These are phyloP conservation scores for Termitomyces sp. DNA, from an alignment of 1,284 basidiomycete genomes.

Conservation along the genomic window DNA sequence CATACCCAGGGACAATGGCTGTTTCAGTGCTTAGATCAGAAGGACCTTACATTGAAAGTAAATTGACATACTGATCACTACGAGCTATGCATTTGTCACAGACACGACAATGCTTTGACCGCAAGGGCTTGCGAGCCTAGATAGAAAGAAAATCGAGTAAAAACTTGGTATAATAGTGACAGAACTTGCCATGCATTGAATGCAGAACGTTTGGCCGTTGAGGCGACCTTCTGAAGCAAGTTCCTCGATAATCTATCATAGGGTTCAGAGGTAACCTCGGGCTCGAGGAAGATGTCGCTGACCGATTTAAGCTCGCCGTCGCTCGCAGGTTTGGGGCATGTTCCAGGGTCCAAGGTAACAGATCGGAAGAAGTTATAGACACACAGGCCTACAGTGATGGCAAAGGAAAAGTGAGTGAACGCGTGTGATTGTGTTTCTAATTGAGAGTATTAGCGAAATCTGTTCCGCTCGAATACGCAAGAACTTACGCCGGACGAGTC, in stretches of 20 bases:
- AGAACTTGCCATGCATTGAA: slow-evolving; percentile 77
- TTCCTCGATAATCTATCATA: slow-evolving; percentile 75
- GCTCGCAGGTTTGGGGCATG: slow-evolving; percentile 73
- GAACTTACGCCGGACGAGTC: slow-evolving; percentile 61
- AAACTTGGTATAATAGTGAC: neutral
- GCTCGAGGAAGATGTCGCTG: slow-evolving; percentile 22
- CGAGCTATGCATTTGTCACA: slow-evolving; percentile 89
- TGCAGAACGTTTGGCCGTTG: slow-evolving; percentile 95
- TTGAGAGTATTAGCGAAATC: neutral
- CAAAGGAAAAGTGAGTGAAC: slow-evolving; percentile 73
- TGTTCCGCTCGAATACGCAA: neutral
- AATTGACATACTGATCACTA: slow-evolving; percentile 77
- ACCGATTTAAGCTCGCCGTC: slow-evolving; percentile 83
- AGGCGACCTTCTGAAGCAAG: slow-evolving; percentile 82
- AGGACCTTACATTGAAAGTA: neutral
- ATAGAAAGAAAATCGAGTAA: neutral
- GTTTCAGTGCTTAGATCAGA: slow-evolving; percentile 1
- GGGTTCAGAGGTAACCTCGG: slow-evolving; percentile 1
- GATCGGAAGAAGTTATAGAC: slow-evolving; percentile 88
- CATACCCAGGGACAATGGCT: slow-evolving; percentile 99
- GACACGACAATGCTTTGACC: slow-evolving; percentile 92
- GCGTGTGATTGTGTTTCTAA: slow-evolving; percentile 73
- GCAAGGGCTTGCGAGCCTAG: slow-evolving; percentile 84
- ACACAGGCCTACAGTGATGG: slow-evolving; percentile 68
- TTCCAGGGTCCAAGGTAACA: slow-evolving; percentile 87